Evolutionary conservation across 2,329 filamentous ascomycete genomes (phyloP).

Genomic region (Aureobasidium sp.): DNA sequence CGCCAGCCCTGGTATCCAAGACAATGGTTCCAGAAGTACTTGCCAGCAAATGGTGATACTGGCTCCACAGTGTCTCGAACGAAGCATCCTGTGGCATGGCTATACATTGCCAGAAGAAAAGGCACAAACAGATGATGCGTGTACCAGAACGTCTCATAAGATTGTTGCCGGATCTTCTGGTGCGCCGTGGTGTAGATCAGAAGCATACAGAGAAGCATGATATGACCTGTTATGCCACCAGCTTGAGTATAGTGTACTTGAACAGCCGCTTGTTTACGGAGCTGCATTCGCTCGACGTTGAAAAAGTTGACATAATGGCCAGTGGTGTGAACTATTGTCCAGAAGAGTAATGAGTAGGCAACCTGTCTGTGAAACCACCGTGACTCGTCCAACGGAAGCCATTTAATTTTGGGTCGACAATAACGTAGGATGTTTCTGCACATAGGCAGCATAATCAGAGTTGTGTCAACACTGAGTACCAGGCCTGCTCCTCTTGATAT

Average conservation of each 20-base stretch:
- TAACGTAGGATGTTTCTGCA: slow-evolving; percentile 83
- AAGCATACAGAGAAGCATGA: slow-evolving; percentile 99
- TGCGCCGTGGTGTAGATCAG: slow-evolving; percentile 97
- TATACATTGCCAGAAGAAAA: slow-evolving; percentile 89
- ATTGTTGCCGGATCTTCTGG: slow-evolving; percentile 88
- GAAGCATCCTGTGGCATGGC: slow-evolving; percentile 92
- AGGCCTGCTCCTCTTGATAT: slow-evolving; percentile 89
- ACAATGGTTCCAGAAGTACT: slow-evolving; percentile 82
- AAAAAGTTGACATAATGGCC: slow-evolving; percentile 98
- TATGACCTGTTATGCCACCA: slow-evolving; percentile 88
- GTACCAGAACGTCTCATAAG: slow-evolving; percentile 98
- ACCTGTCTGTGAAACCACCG: slow-evolving; percentile 95
- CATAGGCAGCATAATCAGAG: slow-evolving; percentile 87
- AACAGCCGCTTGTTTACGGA: slow-evolving; percentile 72
- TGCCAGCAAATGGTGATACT: slow-evolving; percentile 77
- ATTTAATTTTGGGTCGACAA: slow-evolving; percentile 78
- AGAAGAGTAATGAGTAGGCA: slow-evolving; percentile 81
- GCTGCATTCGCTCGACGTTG: slow-evolving; percentile 81
- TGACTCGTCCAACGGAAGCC: slow-evolving; percentile 90
- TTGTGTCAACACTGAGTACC: slow-evolving; percentile 73
- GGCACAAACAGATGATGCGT: slow-evolving; percentile 98
- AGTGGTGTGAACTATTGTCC: slow-evolving; percentile 66
- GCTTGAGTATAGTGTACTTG: slow-evolving; percentile 88
- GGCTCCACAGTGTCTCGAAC: slow-evolving; percentile 70
- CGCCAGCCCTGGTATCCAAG: slow-evolving; percentile 94